phyloP scores from a whole-genome alignment of 441 rosid species.

The Sinapis alba region DNA sequence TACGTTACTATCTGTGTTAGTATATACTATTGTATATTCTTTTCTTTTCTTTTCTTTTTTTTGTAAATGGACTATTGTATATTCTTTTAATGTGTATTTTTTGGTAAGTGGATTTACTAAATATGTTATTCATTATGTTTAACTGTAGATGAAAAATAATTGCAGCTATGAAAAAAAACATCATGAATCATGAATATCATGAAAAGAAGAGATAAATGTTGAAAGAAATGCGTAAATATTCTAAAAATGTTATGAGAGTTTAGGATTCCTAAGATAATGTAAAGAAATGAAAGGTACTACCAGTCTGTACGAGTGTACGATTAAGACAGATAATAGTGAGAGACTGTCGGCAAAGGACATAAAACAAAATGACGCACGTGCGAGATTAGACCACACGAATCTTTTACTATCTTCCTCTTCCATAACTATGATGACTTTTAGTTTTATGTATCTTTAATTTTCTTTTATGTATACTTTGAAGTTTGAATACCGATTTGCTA shows the following conservation, averaged over 20 bases:
- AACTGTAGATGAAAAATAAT: neutral
- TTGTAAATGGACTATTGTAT: neutral
- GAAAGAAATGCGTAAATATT: neutral
- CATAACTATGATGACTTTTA: neutral
- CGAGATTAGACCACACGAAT: conserved; percentile 22
- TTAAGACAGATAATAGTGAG: conserved; percentile 12
- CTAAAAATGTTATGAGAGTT: neutral
- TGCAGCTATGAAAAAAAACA: neutral
- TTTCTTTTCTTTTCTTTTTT: too few species aligned
- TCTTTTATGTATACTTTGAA: neutral
- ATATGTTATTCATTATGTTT: neutral
- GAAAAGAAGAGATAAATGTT: neutral
- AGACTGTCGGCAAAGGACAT: conserved; percentile 36
- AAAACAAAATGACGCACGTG: conserved; percentile 28
- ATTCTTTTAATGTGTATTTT: neutral
- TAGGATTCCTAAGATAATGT: conserved; percentile 12
- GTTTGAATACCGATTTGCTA: neutral
- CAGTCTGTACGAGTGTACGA: conserved; percentile 39
- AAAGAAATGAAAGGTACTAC: conserved; percentile 19
- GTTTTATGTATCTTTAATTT: neutral
- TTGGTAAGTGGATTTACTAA: neutral
- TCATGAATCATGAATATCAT: neutral
- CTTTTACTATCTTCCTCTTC: conserved; percentile 13
- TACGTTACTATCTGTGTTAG: conserved; percentile 13
- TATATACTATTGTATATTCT: neutral